A percentile compares a stretch with the other conserved stretches of the same genome.
Evolutionary conservation across 306 rosid species (phyloP).

Genomic region (Gynostemma pentaphyllum): DNA sequence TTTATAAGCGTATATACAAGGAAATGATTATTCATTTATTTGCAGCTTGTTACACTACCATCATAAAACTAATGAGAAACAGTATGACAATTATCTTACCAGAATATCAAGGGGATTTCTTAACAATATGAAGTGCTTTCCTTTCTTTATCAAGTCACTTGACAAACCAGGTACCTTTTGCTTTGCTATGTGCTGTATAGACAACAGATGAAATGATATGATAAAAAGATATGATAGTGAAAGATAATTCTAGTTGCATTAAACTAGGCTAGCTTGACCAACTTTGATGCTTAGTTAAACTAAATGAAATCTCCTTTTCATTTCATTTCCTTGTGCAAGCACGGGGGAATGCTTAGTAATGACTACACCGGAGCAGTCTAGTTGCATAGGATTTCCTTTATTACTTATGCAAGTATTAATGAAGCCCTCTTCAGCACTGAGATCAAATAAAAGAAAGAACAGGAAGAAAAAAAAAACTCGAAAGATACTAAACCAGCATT

Average conservation of each 20-base stretch:
- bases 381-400: not conserved
- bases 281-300: not conserved
- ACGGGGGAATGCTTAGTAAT: not conserved
- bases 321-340: not conserved
- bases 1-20: not conserved
- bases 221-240: not conserved
- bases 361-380: not conserved
- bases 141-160: conserved; percentile 49
- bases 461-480: not conserved
- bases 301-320: not conserved
- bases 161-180: conserved; percentile 49
- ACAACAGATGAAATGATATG: not conserved
- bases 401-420: not conserved
- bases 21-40: not conserved
- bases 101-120: conserved; percentile 71
- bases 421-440: not conserved
- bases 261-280: not conserved
- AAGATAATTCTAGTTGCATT: not conserved
- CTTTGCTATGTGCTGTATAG: conserved; percentile 61
- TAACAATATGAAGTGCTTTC: conserved; percentile 69
- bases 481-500: not conserved
- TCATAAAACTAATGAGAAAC: not conserved
- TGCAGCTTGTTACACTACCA: not conserved
- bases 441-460: not conserved
- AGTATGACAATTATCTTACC: conserved; percentile 27